These are phyloP conservation scores for Alternaria arbusti DNA, from an alignment of 2,329 filamentous ascomycete species.

Conservation along the genomic window DNA sequence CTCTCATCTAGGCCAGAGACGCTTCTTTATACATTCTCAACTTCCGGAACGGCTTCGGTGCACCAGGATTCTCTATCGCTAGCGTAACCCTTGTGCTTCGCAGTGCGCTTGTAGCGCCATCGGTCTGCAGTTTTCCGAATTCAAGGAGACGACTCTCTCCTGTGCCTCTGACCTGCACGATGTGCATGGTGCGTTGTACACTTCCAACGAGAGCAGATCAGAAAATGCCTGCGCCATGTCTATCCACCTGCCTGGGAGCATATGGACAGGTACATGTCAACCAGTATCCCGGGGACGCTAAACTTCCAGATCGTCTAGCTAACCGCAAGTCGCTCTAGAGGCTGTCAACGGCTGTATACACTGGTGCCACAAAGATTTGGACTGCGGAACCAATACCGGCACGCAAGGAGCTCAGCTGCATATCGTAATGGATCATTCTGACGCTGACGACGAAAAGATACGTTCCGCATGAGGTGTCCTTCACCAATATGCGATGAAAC, in stretches of 20 bases:
- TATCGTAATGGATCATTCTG: neutral
- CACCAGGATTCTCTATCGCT: neutral
- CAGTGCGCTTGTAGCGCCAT: slow-evolving; percentile 26
- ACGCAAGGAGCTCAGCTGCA: neutral
- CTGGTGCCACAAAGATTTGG: slow-evolving; percentile 4
- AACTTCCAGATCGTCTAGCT: slow-evolving; percentile 3
- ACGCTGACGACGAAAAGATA: neutral
- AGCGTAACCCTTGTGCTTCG: slow-evolving; percentile 8
- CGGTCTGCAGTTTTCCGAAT: slow-evolving; percentile 15
- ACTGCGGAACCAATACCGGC: neutral
- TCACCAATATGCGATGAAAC: neutral
- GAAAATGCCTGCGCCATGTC: slow-evolving; percentile 7
- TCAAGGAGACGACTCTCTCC: slow-evolving; percentile 19
- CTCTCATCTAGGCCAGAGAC: neutral
- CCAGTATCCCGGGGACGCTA: slow-evolving; percentile 4
- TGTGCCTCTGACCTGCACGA: slow-evolving; percentile 6
- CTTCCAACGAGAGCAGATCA: neutral
- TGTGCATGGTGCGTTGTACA: slow-evolving; percentile 10
- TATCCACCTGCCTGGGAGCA: slow-evolving; percentile 6
- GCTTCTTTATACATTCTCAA: slow-evolving; percentile 18
- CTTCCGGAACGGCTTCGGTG: slow-evolving; percentile 1
- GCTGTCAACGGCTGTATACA: slow-evolving; percentile 5
- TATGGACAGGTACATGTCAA: slow-evolving; percentile 14
- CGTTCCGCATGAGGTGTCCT: neutral
- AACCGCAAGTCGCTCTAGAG: neutral